A percentile compares a stretch with the other conserved stretches of the same genome.
Evolutionary conservation across 2,329 filamentous ascomycete species (phyloP).

Genomic region (Fusarium napiforme): DNA sequence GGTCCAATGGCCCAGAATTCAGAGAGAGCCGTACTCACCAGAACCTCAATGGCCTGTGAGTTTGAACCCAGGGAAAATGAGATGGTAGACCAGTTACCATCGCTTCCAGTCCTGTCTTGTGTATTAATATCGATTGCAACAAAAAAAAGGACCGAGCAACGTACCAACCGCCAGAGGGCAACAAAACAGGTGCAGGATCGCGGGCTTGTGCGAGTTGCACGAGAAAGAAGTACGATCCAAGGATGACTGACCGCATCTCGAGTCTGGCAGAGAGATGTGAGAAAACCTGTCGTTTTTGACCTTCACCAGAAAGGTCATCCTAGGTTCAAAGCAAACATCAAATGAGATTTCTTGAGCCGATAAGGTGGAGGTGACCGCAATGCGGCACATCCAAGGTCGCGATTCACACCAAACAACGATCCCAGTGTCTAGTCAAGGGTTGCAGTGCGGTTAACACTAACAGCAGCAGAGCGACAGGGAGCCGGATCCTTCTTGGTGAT

Average conservation of each 20-base stretch:
- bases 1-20: constrained; percentile 76
- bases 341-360: constrained; percentile 6
- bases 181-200: constrained; percentile 34
- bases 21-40: constrained; percentile 74
- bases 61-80: constrained; percentile 61
- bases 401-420: constrained; percentile 4
- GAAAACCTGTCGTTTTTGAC: not conserved
- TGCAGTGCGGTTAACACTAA: not conserved
- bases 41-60: constrained; percentile 51
- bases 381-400: constrained; percentile 10
- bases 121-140: constrained; percentile 13
- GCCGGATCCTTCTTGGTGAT: not conserved
- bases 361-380: constrained; percentile 8
- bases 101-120: constrained; percentile 66
- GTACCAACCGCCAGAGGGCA: constrained; percentile 39
- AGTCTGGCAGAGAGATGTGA: not conserved
- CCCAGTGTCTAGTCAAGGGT: constrained; percentile 1
- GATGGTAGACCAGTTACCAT: constrained; percentile 79
- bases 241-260: constrained; percentile 32
- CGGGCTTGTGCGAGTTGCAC: constrained; percentile 30
- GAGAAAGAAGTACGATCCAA: constrained; percentile 30
- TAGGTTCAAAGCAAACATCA: constrained; percentile 7
- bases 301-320: constrained; percentile 2
- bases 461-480: not conserved
- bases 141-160: not conserved